Percentiles rank a stretch among this genome's conserved stretches.
Evolutionary conservation across 108 stramenopile genomes (phyloP).

Genomic region (Cyclotella atomus): DNA sequence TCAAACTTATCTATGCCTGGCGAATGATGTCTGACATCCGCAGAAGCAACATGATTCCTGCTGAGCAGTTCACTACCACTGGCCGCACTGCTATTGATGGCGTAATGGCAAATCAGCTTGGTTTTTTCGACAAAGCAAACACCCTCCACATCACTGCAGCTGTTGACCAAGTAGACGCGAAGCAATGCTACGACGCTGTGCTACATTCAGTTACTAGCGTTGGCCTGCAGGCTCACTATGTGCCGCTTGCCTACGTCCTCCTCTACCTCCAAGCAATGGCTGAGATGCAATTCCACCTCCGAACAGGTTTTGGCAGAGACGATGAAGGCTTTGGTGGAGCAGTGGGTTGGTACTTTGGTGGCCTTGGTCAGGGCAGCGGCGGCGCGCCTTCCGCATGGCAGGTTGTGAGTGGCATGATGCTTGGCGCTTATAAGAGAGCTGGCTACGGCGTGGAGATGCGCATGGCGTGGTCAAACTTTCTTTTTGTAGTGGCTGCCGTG

Average conservation of each 20-base stretch:
- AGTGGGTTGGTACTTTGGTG: background rate
- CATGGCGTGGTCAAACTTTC: background rate
- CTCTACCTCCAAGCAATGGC: background rate
- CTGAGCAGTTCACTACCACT: constrained; percentile 5
- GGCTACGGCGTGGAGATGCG: background rate
- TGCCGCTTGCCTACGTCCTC: background rate
- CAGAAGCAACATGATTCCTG: background rate
- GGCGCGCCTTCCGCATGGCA: constrained; percentile 1
- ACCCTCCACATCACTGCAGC: background rate
- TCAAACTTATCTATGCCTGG: constrained; percentile 19
- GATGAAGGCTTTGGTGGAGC: background rate
- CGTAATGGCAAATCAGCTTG: background rate
- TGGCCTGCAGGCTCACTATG: background rate
- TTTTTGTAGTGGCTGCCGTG: background rate
- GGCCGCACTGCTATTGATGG: background rate
- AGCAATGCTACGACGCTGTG: background rate
- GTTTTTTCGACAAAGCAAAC: background rate
- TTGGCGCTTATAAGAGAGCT: background rate
- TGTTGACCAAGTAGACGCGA: background rate
- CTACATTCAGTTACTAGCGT: background rate
- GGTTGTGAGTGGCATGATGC: constrained; percentile 5
- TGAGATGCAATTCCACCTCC: background rate
- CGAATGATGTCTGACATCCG: constrained; percentile 12
- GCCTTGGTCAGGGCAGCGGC: constrained; percentile 1
- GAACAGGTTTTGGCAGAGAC: background rate